Evolutionary conservation across 1,284 basidiomycete genomes (phyloP).

Genomic region (Trichosporon sp.): DNA sequence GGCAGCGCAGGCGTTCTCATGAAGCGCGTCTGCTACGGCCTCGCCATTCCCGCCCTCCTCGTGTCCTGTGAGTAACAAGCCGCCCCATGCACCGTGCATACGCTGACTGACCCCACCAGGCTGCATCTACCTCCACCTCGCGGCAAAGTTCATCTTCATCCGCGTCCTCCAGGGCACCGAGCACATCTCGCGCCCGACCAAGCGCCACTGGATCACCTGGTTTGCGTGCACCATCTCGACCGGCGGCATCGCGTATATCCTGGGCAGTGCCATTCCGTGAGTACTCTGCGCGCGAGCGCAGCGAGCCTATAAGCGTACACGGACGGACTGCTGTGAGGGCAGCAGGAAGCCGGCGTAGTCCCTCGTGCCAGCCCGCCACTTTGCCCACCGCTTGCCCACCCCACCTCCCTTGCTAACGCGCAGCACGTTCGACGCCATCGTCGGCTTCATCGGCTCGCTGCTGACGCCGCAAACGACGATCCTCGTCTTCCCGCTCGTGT

Average conservation of each 20-base stretch:
- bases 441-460: conserved; percentile 25
- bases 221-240: conserved; percentile 47
- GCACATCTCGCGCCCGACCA: conserved; percentile 59
- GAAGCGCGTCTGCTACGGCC: conserved; percentile 48
- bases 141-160: conserved; percentile 61
- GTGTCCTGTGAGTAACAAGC: conserved; percentile 9
- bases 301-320: no score
- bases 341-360: not conserved
- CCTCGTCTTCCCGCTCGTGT: conserved; percentile 27
- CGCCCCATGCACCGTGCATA: not conserved
- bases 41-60: conserved; percentile 45
- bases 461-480: conserved; percentile 29
- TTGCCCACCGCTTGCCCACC: not conserved
- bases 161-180: conserved; percentile 57
- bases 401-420: not conserved
- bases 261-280: conserved; percentile 19
- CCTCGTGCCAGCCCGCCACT: not conserved
- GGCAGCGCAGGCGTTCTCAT: conserved; percentile 44
- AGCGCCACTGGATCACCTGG: conserved; percentile 60
- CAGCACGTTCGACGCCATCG: conserved; percentile 14
- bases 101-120: conserved; percentile 6
- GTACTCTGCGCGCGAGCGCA: not conserved
- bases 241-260: conserved; percentile 14
- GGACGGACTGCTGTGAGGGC: no score
- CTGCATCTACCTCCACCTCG: conserved; percentile 28